phyloP scores from a whole-genome alignment of 345 rosid species.

The Eutrema heterophyllum region DNA sequence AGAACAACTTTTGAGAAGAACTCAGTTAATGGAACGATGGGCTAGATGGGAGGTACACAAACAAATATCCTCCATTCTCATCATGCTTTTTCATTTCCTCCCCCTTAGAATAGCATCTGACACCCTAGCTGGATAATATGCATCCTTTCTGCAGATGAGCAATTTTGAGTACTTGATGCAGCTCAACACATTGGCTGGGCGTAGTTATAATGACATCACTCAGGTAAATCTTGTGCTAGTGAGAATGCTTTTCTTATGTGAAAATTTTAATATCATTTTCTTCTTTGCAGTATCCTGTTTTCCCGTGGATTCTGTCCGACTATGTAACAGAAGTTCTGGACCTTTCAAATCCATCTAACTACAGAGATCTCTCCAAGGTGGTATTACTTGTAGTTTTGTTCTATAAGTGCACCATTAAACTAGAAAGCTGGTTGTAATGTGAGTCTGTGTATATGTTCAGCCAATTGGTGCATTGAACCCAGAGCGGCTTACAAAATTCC shows the following conservation, averaged over 20 bases:
- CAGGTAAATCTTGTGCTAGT: slow-evolving; percentile 46
- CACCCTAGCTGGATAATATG: not conserved
- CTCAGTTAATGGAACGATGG: slow-evolving; percentile 92
- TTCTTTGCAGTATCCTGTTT: slow-evolving; percentile 86
- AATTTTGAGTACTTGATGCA: slow-evolving; percentile 96
- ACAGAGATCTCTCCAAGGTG: slow-evolving; percentile 95
- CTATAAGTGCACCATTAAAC: not conserved
- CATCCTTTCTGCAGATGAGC: slow-evolving; percentile 66
- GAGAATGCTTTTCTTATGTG: not conserved
- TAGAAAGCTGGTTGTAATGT: slow-evolving; percentile 15
- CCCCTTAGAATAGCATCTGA: not conserved
- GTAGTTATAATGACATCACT: slow-evolving; percentile 94
- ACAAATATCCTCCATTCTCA: slow-evolving; percentile 6
- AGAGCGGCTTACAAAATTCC: slow-evolving; percentile 70
- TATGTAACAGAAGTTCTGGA: slow-evolving; percentile 65
- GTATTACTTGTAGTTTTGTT: slow-evolving; percentile 17
- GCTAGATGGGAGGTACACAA: slow-evolving; percentile 89
- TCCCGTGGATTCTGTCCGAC: slow-evolving; percentile 90
- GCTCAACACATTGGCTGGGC: slow-evolving; percentile 93
- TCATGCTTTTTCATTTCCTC: not conserved
- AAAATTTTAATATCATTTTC: not conserved
- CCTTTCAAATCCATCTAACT: slow-evolving; percentile 76
- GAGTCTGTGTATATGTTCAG: slow-evolving; percentile 44
- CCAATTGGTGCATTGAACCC: slow-evolving; percentile 92
- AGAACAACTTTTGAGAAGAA: slow-evolving; percentile 81